phyloP scores from a whole-genome alignment of 805 yeast species.

The Schwanniomyces sp. region DNA sequence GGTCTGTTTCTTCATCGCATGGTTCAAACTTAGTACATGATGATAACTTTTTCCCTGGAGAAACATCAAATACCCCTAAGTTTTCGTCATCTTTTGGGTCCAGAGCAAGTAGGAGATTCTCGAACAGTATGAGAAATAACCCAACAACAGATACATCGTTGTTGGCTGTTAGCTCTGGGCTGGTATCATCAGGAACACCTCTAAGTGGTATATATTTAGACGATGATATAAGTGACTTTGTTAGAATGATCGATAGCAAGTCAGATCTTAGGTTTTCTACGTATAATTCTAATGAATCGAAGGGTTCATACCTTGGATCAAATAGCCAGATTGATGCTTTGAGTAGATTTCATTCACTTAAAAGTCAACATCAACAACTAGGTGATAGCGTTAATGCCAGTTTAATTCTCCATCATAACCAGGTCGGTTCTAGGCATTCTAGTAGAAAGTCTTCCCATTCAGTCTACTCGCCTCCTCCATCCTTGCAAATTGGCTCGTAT shows the following conservation, averaged over 20 bases:
- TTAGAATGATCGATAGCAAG: slow-evolving; percentile 66
- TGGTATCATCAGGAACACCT: slow-evolving; percentile 33
- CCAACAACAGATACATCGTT: slow-evolving; percentile 21
- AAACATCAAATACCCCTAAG: slow-evolving; percentile 48
- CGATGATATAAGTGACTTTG: slow-evolving; percentile 69
- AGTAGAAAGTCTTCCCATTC: slow-evolving; percentile 34
- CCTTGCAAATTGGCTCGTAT: slow-evolving; percentile 21
- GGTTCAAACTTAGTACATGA: slow-evolving; percentile 34
- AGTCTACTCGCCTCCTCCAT: slow-evolving; percentile 17
- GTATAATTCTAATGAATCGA: slow-evolving; percentile 12
- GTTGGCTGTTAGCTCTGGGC: slow-evolving; percentile 36
- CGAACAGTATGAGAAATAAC: slow-evolving; percentile 30
- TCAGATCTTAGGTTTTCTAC: slow-evolving; percentile 45
- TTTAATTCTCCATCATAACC: slow-evolving; percentile 29
- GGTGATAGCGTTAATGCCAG: slow-evolving; percentile 58
- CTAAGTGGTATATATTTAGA: slow-evolving; percentile 48
- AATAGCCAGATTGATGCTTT: slow-evolving; percentile 44
- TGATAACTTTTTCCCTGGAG: slow-evolving; percentile 17
- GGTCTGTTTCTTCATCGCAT: slow-evolving; percentile 40
- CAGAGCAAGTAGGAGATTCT: slow-evolving; percentile 52
- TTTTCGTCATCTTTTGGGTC: slow-evolving; percentile 75
- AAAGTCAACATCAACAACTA: slow-evolving; percentile 52
- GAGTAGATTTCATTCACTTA: slow-evolving; percentile 51
- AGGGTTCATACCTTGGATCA: slow-evolving; percentile 12
- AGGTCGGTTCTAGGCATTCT: slow-evolving; percentile 15